These are phyloP conservation scores for Pelargonium australe DNA, from an alignment of 441 rosid genomes.

Conservation along the genomic window DNA sequence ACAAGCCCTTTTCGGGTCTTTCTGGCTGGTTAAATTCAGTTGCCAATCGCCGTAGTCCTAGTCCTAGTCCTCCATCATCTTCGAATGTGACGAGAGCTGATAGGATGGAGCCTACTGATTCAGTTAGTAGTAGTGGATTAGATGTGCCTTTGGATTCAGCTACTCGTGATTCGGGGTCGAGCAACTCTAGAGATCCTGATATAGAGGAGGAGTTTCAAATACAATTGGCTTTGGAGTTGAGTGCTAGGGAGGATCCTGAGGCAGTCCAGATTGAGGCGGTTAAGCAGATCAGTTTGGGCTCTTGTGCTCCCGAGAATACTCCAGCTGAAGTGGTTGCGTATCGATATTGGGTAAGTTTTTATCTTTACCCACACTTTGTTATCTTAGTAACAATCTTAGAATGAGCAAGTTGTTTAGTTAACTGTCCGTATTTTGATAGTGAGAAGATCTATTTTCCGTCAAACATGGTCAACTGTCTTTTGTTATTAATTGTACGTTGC, in stretches of 20 bases:
- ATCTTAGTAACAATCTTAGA: not conserved
- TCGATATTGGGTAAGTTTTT: conserved; percentile 76
- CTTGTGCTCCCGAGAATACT: conserved; percentile 74
- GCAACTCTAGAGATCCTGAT: conserved; percentile 62
- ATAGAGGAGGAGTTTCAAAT: conserved; percentile 93
- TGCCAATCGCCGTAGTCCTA: conserved; percentile 37
- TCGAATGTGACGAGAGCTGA: conserved; percentile 43
- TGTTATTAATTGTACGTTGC: conserved; percentile 2
- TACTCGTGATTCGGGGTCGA: conserved; percentile 48
- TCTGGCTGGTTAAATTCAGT: conserved; percentile 82
- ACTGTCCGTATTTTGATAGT: not conserved
- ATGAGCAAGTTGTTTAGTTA: not conserved
- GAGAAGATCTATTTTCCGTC: not conserved
- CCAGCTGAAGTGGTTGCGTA: conserved; percentile 90
- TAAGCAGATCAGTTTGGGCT: conserved; percentile 82
- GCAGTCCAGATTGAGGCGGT: conserved; percentile 95
- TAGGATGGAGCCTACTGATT: conserved; percentile 41
- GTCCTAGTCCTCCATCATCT: conserved; percentile 62
- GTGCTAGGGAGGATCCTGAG: conserved; percentile 96
- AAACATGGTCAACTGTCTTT: not conserved
- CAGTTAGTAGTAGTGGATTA: conserved; percentile 31
- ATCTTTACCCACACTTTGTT: conserved; percentile 9
- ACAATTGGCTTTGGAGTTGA: conserved; percentile 81
- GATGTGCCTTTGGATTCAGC: conserved; percentile 42
- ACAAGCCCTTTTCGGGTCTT: conserved; percentile 66